Conservation (phyloP, 345 rosid species). For the Gossypium anomalum region DNA sequence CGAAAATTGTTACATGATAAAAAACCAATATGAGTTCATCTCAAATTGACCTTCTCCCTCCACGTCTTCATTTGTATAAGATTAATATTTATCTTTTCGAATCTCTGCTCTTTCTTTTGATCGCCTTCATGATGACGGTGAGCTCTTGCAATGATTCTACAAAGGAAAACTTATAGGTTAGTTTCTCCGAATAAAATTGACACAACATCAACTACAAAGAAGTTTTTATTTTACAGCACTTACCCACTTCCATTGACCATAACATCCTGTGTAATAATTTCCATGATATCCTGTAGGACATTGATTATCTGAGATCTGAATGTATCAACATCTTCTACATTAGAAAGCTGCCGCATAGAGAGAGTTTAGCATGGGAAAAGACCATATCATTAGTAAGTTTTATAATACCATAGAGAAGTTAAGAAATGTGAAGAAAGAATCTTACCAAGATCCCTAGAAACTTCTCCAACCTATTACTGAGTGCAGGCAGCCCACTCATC, state of each 20-base stretch:
- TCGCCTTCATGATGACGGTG: slow-evolving; percentile 18
- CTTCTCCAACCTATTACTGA: slow-evolving; percentile 69
- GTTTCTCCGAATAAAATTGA: background rate
- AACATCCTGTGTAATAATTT: slow-evolving; percentile 71
- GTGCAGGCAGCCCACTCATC: slow-evolving; percentile 71
- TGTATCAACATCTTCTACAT: slow-evolving; percentile 27
- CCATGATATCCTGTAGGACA: slow-evolving; percentile 88
- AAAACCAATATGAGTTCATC: background rate
- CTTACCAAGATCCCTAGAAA: slow-evolving; percentile 70
- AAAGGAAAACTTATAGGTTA: slow-evolving; percentile 21
- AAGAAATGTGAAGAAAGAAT: slow-evolving; percentile 6
- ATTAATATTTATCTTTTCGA: slow-evolving; percentile 52
- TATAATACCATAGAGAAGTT: background rate
- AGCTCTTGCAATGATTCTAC: slow-evolving; percentile 56
- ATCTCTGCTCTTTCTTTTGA: slow-evolving; percentile 58
- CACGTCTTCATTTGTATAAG: slow-evolving; percentile 27
- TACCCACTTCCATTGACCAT: slow-evolving; percentile 70
- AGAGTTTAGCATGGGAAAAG: background rate
- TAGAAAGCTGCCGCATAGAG: slow-evolving; percentile 44
- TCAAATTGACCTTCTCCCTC: slow-evolving; percentile 68
- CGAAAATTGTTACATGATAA: slow-evolving; percentile 6
- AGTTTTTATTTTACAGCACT: slow-evolving; percentile 33
- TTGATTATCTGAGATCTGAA: slow-evolving; percentile 74
- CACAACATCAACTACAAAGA: slow-evolving; percentile 15
- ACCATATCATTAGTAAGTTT: slow-evolving; percentile 4